Conservation (phyloP, 2,329 filamentous ascomycete species). For the Curvularia spicifera region DNA sequence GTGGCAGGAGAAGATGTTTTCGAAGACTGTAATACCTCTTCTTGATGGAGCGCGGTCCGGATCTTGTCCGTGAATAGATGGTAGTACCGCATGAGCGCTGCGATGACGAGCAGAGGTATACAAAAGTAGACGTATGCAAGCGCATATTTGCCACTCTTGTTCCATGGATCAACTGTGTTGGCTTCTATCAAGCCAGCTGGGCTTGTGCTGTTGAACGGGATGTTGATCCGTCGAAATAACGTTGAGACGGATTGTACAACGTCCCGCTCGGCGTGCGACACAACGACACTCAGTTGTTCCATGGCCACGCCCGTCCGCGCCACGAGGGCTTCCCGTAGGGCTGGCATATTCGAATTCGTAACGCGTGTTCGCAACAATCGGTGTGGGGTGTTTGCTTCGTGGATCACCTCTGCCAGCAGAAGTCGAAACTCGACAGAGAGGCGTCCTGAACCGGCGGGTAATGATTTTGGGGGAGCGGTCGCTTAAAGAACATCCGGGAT, state of each 20-base stretch:
- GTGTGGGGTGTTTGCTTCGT: slow-evolving; percentile 22
- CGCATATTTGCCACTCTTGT: slow-evolving; percentile 81
- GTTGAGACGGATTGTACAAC: slow-evolving; percentile 36
- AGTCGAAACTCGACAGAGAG: slow-evolving; percentile 33
- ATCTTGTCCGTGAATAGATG: slow-evolving; percentile 95
- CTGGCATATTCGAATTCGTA: slow-evolving; percentile 41
- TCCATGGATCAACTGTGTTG: slow-evolving; percentile 75
- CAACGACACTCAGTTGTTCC: slow-evolving; percentile 36
- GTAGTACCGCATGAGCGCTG: slow-evolving; percentile 76
- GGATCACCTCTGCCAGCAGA: slow-evolving; percentile 47
- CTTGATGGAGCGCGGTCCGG: slow-evolving; percentile 85
- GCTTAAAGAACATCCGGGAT: slow-evolving; percentile 32
- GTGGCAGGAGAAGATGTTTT: slow-evolving; percentile 61
- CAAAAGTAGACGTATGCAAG: slow-evolving; percentile 89
- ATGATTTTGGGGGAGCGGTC: slow-evolving; percentile 22
- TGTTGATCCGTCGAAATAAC: slow-evolving; percentile 58
- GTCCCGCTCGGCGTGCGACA: slow-evolving; percentile 40
- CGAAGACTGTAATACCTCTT: slow-evolving; percentile 74
- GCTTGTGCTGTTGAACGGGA: slow-evolving; percentile 62
- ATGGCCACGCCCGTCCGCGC: slow-evolving; percentile 38
- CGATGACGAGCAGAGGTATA: slow-evolving; percentile 70
- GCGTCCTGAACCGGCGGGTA: slow-evolving; percentile 25
- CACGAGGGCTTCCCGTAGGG: slow-evolving; percentile 39
- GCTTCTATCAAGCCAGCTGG: slow-evolving; percentile 63
- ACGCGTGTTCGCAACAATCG: slow-evolving; percentile 18